Evolutionary conservation across 306 rosid genomes (phyloP).

Genomic region (Rubus parviflorus): DNA sequence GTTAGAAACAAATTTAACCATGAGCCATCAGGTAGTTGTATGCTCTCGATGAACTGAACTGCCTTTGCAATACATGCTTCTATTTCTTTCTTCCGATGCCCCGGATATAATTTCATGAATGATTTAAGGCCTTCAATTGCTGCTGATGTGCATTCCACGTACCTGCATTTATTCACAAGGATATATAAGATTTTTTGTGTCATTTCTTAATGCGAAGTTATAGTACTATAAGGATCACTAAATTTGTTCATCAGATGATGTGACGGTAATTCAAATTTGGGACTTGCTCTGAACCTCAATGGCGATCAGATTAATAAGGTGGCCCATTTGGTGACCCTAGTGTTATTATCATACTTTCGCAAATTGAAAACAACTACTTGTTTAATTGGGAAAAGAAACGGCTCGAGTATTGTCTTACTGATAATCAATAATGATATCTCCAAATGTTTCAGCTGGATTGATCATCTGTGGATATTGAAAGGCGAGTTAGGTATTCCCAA

Average conservation of each 20-base stretch:
- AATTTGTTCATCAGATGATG: background rate
- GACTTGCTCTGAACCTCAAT: background rate
- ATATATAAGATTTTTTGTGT: background rate
- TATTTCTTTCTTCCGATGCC: constrained; percentile 48
- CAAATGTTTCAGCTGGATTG: constrained; percentile 63
- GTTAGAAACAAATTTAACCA: constrained; percentile 40
- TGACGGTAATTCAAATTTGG: background rate
- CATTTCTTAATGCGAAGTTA: background rate
- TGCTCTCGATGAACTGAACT: constrained; percentile 42
- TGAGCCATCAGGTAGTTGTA: constrained; percentile 63
- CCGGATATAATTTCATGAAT: constrained; percentile 40
- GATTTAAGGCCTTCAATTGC: constrained; percentile 52
- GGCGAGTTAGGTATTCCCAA: background rate
- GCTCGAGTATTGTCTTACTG: constrained; percentile 42
- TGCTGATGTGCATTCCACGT: constrained; percentile 71
- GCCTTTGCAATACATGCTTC: constrained; percentile 53
- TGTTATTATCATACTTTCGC: background rate
- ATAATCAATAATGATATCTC: constrained; percentile 66
- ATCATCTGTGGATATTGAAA: constrained; percentile 41
- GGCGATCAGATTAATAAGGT: background rate
- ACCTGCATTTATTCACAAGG: constrained; percentile 30
- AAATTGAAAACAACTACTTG: background rate
- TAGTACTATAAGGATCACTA: background rate
- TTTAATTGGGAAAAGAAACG: background rate
- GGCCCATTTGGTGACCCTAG: background rate